Base-by-base conservation (phyloP, 208 protist species). In the Trypanosomatidae sp. region DNA sequence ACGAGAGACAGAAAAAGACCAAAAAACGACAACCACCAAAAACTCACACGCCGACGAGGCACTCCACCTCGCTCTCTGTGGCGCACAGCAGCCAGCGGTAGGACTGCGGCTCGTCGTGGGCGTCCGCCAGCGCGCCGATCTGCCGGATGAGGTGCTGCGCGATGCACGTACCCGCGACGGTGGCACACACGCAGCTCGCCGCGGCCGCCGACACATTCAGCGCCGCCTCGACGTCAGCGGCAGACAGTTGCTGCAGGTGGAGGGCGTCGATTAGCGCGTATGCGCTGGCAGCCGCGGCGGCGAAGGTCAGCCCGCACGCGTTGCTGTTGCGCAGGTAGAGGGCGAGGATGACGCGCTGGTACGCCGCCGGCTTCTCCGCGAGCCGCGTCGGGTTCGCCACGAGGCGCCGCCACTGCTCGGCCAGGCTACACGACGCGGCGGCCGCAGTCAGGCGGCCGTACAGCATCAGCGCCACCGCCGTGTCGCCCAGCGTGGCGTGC, bases 81-180 rank as follows among this genome's bases (percentile, higher is more conserved):
- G 15, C 43, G 56, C 78, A 72, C 5, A 70, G 30, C 47, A 80
- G 56, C 74, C 76, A 77, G 39, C 73, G 78, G 46, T 73, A 56
- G 19, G 71, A 52, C 75, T 70, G 69, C 43, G 58, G n/a, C n/a
- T n/a, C 43, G 43, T 59, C 73, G n/a, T 41, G 28, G 25, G 49
- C 52, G 28, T 77, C 43, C 13, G 7, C 9, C 28, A 71, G 28
- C 3, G 70, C 66, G 41, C 73, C 72, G 22, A 72, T 70, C 33
- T 79, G 73, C 5, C 66, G 79, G 8, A 88, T 82, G 47, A 91
- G 44, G 50, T 86, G 73, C 76, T 88, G 83, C 47, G 86, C 82
- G 22, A 86, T 55, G 39, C 72, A 76, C 65, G 86, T 80, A 39
- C 86, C 86, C 15, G 82, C 82, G 1, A 87, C 47, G 12, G 86